These are phyloP conservation scores for Rhynchospora tenuis DNA, from an alignment of 176 grass and related monocot species.

Conservation along the genomic window DNA sequence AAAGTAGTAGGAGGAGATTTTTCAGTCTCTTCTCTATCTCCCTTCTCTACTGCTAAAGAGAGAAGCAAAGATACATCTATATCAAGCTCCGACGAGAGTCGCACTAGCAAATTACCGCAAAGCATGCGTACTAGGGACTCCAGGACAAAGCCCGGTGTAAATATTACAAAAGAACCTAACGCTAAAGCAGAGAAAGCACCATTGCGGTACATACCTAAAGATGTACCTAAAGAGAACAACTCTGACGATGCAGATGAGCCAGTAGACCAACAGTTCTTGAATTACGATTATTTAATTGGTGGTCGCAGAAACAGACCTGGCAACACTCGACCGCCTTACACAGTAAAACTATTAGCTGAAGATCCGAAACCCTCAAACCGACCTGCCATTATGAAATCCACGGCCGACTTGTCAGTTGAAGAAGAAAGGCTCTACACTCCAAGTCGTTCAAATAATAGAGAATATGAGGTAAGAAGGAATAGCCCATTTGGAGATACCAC, in stretches of 20 bases:
- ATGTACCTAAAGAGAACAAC: background rate
- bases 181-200: background rate
- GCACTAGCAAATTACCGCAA: background rate
- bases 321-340: background rate
- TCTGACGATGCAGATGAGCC: background rate
- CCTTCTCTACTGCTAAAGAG: background rate
- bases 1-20: background rate
- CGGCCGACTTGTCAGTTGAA: background rate
- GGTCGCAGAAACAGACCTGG: conserved; percentile 1
- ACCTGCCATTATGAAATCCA: background rate
- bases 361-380: conserved; percentile 8
- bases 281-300: background rate
- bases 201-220: background rate
- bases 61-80: background rate
- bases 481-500: background rate
- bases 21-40: background rate
- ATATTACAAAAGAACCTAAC: background rate
- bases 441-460: background rate
- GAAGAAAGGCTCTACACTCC: background rate
- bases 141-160: background rate
- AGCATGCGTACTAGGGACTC: conserved; percentile 6
- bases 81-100: conserved; percentile 10
- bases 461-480: conserved; percentile 1
- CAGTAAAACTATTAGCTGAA: background rate
- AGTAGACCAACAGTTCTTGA: background rate